These are phyloP conservation scores for Borealophlyctis nickersoniae DNA, from an alignment of 192 early-diverging fungal species.

Conservation along the genomic window DNA sequence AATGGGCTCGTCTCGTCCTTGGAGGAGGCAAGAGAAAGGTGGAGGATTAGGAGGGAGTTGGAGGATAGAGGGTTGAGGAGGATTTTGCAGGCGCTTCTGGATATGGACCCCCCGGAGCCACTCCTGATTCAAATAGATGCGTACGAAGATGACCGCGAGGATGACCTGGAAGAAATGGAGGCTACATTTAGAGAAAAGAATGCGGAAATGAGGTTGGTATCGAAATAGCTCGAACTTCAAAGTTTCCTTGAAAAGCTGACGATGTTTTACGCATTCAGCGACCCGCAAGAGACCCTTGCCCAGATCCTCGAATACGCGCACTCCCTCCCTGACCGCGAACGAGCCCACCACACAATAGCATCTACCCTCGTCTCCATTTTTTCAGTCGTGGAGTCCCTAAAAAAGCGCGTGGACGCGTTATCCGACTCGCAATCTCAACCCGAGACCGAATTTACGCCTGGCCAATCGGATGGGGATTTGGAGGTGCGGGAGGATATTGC, in stretches of 20 bases:
- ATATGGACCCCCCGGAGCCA: conserved; percentile 16
- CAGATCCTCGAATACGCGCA: conserved; percentile 16
- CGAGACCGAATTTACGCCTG: background rate
- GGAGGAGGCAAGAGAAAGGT: conserved; percentile 27
- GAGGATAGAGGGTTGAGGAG: conserved; percentile 25
- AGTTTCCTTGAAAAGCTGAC: conserved; percentile 5
- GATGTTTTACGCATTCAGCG: conserved; percentile 15
- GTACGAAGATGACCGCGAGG: conserved; percentile 33
- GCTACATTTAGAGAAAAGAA: conserved; percentile 16
- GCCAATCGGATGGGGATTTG: background rate
- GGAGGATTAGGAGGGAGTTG: conserved; percentile 27
- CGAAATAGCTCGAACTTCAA: background rate
- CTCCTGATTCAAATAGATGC: conserved; percentile 26
- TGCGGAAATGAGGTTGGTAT: conserved; percentile 16
- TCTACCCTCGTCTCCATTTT: conserved; percentile 10
- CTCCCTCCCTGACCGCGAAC: conserved; percentile 25
- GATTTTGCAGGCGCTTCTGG: conserved; percentile 16
- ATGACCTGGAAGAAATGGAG: conserved; percentile 37
- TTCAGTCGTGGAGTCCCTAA: conserved; percentile 12
- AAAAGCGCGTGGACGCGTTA: conserved; percentile 5
- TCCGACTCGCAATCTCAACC: too few species aligned
- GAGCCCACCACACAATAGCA: conserved; percentile 7
- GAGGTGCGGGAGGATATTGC: conserved; percentile 16
- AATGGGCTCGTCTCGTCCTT: conserved; percentile 26
- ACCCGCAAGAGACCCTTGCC: conserved; percentile 24